Percentiles rank a stretch among this genome's conserved stretches.
These are phyloP conservation scores for Fusarium anguioides DNA, from an alignment of 2,329 filamentous ascomycete species.

Conservation along the genomic window DNA sequence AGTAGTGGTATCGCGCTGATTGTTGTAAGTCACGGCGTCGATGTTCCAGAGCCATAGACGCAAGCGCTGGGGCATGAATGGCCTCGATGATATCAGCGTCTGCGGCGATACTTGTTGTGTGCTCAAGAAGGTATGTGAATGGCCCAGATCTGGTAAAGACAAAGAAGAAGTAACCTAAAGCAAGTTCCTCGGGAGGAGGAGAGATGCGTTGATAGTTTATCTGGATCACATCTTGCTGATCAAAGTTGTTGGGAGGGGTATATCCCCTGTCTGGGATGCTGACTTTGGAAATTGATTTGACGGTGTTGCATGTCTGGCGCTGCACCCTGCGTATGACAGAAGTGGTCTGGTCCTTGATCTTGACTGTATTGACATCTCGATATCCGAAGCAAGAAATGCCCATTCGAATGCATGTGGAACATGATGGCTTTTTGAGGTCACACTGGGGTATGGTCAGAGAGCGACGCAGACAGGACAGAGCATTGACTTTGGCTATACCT, in stretches of 20 bases:
- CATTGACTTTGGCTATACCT: background rate
- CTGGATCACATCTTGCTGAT: background rate
- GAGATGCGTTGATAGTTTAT: background rate
- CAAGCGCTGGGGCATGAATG: slow-evolving; percentile 1
- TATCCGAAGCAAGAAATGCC: background rate
- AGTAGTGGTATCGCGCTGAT: slow-evolving; percentile 2
- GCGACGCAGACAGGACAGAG: too few relatives aligned
- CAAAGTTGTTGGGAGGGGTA: rapidly evolving
- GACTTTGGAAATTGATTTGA: rapidly evolving
- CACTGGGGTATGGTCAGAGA: background rate
- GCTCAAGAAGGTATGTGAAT: background rate
- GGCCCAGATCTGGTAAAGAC: background rate
- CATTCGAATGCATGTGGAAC: slow-evolving; percentile 5
- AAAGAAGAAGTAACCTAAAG: background rate
- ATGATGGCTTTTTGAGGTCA: background rate
- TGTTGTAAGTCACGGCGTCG: background rate
- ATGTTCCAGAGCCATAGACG: slow-evolving; percentile 2
- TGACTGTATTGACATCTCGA: background rate
- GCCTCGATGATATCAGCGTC: slow-evolving; percentile 3
- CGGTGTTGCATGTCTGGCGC: background rate
- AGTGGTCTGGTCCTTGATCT: slow-evolving; percentile 4
- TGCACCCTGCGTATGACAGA: background rate
- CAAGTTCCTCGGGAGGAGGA: background rate
- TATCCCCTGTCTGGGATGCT: background rate
- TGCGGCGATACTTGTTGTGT: background rate